A percentile compares a stretch with the other conserved stretches of the same genome.
These are phyloP conservation scores for Sextonia rubra DNA, from an alignment of 164 flowering plant genomes.

Conservation along the genomic window DNA sequence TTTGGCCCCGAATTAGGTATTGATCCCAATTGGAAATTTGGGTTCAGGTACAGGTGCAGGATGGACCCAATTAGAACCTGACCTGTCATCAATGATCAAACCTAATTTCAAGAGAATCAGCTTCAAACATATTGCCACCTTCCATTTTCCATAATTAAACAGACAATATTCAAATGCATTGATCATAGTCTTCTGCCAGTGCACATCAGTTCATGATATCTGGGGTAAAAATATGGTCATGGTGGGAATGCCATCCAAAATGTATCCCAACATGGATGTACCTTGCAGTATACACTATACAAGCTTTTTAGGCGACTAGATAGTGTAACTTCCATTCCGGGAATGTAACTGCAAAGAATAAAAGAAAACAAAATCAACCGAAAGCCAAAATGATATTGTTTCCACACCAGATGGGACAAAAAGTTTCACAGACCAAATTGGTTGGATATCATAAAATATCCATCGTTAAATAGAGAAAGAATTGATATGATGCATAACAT, in stretches of 20 bases:
- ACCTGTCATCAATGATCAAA: too few species aligned
- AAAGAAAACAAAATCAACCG: background rate
- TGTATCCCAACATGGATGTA: slow-evolving; percentile 16
- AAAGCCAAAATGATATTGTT: background rate
- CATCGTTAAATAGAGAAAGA: background rate
- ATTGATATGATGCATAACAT: slow-evolving; percentile 23
- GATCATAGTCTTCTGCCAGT: background rate
- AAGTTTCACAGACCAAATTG: slow-evolving; percentile 10
- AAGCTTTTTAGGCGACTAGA: slow-evolving; percentile 92
- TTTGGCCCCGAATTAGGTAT: too few species aligned
- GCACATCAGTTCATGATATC: background rate
- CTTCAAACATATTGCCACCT: background rate
- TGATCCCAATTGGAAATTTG: too few species aligned
- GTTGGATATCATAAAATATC: background rate
- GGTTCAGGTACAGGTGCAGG: too few species aligned
- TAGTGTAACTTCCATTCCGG: slow-evolving; percentile 93
- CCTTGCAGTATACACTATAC: slow-evolving; percentile 89
- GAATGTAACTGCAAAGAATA: slow-evolving; percentile 68
- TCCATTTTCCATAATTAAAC: background rate
- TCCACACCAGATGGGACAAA: background rate
- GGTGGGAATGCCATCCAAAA: background rate
- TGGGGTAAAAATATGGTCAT: background rate
- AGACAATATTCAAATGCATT: background rate
- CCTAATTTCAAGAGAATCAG: too few species aligned
- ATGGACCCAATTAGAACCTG: too few species aligned